Evolutionary conservation across 306 rosid genomes (phyloP).

Genomic region (Citrullus colocynthis): DNA sequence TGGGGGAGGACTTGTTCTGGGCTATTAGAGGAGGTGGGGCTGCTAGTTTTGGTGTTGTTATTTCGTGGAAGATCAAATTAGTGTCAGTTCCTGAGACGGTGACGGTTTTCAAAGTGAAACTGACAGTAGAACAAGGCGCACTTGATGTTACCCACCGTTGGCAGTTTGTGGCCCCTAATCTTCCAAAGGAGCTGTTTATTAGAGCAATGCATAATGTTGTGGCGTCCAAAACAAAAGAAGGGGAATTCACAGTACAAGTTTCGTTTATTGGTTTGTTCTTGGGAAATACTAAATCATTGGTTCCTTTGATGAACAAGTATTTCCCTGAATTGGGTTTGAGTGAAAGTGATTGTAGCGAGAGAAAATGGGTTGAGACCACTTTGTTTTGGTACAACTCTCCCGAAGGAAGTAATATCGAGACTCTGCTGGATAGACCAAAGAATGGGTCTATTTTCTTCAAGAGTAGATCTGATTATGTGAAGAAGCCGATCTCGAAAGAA

Average conservation of each 20-base stretch:
- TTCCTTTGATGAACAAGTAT: conserved; percentile 22
- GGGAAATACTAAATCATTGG: conserved; percentile 23
- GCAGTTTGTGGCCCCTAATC: conserved; percentile 45
- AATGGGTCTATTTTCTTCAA: conserved; percentile 35
- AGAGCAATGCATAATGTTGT: conserved; percentile 16
- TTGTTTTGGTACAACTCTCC: conserved; percentile 36
- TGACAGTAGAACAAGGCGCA: conserved; percentile 21
- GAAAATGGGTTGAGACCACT: conserved; percentile 42
- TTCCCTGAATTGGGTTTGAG: conserved; percentile 51
- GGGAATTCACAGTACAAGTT: conserved; percentile 29
- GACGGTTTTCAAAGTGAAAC: conserved; percentile 28
- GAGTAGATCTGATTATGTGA: conserved; percentile 46
- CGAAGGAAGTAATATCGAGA: conserved; percentile 18
- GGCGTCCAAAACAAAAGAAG: conserved; percentile 20
- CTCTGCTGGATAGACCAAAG: conserved; percentile 31
- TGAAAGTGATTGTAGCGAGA: conserved; percentile 25
- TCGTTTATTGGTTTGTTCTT: conserved; percentile 39
- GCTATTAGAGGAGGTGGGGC: conserved; percentile 82
- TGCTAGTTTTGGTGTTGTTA: conserved; percentile 54
- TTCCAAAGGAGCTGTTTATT: conserved; percentile 32
- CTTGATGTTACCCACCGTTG: conserved; percentile 52
- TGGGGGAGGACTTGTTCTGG: conserved; percentile 86
- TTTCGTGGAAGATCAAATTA: conserved; percentile 41
- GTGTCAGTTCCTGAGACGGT: conserved; percentile 45
- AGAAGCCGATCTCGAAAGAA: conserved; percentile 31